Evolutionary conservation across 768 basidiomycete species (phyloP).

Genomic region (Tulasnella sp.): DNA sequence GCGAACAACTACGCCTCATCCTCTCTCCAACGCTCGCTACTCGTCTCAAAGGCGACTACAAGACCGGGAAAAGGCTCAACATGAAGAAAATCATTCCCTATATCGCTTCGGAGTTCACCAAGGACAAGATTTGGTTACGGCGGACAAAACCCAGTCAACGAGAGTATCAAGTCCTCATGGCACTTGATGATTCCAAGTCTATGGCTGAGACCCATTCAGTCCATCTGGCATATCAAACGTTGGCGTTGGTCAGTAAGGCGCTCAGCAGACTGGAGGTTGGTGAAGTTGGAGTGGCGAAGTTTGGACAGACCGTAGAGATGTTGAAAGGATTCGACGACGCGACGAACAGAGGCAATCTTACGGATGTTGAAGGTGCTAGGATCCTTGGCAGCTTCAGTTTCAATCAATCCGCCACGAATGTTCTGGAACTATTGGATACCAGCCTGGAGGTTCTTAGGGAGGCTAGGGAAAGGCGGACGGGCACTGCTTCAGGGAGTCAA

Average conservation of each 20-base stretch:
- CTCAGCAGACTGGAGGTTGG: slow-evolving; percentile 86
- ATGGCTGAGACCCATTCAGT: slow-evolving; percentile 91
- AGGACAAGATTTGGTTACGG: slow-evolving; percentile 98
- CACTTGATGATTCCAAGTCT: slow-evolving; percentile 90
- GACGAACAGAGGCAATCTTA: slow-evolving; percentile 67
- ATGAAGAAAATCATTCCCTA: slow-evolving; percentile 99
- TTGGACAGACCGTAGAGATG: slow-evolving; percentile 78
- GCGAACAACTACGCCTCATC: slow-evolving; percentile 93
- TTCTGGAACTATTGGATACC: slow-evolving; percentile 65
- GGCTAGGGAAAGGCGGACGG: slow-evolving; percentile 55
- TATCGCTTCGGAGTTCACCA: slow-evolving; percentile 97
- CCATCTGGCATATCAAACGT: slow-evolving; percentile 86
- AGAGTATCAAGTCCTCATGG: slow-evolving; percentile 90
- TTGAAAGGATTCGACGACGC: slow-evolving; percentile 67
- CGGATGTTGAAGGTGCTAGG: slow-evolving; percentile 64
- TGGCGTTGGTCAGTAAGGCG: slow-evolving; percentile 83
- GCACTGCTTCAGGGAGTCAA: no score
- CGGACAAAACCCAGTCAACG: slow-evolving; percentile 86
- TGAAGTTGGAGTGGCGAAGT: slow-evolving; percentile 83
- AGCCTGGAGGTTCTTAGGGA: slow-evolving; percentile 60
- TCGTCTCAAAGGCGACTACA: slow-evolving; percentile 89
- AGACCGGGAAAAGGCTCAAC: slow-evolving; percentile 92
- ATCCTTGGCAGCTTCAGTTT: slow-evolving; percentile 81
- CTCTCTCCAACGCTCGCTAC: slow-evolving; percentile 91
- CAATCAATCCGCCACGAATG: slow-evolving; percentile 79